Percentiles rank a stretch among this genome's conserved stretches.
Conservation (phyloP, 805 yeast species). For the Clavispora vitiphila region DNA sequence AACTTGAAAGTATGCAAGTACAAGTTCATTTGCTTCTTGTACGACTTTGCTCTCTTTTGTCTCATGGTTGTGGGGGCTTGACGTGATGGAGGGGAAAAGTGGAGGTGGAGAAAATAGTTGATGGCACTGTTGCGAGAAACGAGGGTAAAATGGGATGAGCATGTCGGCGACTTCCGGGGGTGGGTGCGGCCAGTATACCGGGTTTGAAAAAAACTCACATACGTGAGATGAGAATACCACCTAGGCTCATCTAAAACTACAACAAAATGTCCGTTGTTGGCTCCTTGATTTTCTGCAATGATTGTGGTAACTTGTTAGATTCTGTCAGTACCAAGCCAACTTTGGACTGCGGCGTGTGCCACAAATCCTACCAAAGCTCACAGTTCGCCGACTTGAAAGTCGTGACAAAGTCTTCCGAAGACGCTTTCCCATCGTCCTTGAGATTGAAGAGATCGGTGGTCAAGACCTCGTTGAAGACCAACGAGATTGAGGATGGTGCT, state of each 20-base stretch:
- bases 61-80: constrained; percentile 53
- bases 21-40: constrained; percentile 87
- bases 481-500: constrained; percentile 91
- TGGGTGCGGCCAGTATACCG: constrained; percentile 1
- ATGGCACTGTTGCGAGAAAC: not conserved
- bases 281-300: constrained; percentile 85
- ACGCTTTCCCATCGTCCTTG: constrained; percentile 88
- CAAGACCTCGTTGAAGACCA: constrained; percentile 70
- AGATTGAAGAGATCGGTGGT: constrained; percentile 83
- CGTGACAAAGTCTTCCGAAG: constrained; percentile 80
- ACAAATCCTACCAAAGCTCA: constrained; percentile 37
- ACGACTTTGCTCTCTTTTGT: constrained; percentile 92
- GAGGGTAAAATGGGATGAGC: constrained; percentile 1
- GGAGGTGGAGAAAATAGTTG: constrained; percentile 5
- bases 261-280: constrained; percentile 86
- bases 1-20: constrained; percentile 84
- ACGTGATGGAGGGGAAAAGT: not conserved
- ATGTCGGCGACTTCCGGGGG: constrained; percentile 2
- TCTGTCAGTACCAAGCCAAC: constrained; percentile 46
- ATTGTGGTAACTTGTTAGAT: constrained; percentile 88
- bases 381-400: constrained; percentile 78
- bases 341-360: constrained; percentile 54
- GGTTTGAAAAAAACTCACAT: constrained; percentile 1
- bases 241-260: not conserved
- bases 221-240: not conserved